These are phyloP conservation scores for Micromonas pusilla DNA, from an alignment of 139 green algal species.

Conservation along the genomic window DNA sequence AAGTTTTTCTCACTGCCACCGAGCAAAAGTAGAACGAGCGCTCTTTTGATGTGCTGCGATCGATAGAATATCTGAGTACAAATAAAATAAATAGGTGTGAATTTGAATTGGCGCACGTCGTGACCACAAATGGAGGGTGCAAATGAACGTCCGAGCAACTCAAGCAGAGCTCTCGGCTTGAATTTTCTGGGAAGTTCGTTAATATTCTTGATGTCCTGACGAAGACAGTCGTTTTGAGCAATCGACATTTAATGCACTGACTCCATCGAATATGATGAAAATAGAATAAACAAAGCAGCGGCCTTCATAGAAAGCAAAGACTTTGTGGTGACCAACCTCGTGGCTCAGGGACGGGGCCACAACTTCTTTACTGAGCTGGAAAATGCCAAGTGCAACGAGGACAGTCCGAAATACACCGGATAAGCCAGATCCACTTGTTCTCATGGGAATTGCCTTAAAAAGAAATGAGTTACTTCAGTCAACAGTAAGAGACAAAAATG, in stretches of 20 bases:
- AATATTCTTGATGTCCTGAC: constrained; percentile 39
- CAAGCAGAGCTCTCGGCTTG: constrained; percentile 52
- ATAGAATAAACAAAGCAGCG: background rate
- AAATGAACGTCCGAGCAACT: constrained; percentile 72
- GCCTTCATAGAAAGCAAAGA: background rate
- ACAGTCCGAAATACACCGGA: constrained; percentile 41
- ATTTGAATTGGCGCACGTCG: constrained; percentile 33
- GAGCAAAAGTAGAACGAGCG: constrained; percentile 61
- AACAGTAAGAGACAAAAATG: no score
- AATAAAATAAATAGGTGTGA: no score
- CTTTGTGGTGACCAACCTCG: background rate
- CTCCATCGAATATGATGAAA: no score
- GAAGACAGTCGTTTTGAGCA: no score
- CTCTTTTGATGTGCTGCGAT: constrained; percentile 82
- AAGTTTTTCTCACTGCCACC: constrained; percentile 60
- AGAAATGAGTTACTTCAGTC: background rate
- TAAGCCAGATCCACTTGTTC: background rate
- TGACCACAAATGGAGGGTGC: constrained; percentile 96
- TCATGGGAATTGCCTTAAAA: constrained; percentile 39
- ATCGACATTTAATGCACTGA: no score
- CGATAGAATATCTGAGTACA: no score
- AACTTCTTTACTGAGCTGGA: constrained; percentile 31
- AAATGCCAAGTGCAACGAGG: constrained; percentile 37
- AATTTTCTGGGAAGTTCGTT: constrained; percentile 42
- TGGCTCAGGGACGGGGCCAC: constrained; percentile 3